Conservation (phyloP, 306 rosid genomes). For the Coriaria nepalensis region DNA sequence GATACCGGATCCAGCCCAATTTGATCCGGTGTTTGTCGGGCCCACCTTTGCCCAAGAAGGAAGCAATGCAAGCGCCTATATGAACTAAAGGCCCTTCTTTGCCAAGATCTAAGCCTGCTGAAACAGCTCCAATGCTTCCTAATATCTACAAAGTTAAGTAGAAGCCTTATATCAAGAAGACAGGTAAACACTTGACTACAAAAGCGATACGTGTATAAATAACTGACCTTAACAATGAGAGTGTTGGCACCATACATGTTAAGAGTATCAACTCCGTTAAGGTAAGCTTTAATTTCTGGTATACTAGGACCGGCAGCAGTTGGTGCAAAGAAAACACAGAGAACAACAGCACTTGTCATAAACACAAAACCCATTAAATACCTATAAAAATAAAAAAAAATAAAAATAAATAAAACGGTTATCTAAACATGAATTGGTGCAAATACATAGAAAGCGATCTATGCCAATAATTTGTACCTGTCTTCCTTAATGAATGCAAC, state of each 20-base stretch:
- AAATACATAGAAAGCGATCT: neutral
- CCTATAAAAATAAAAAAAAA: conserved; percentile 22
- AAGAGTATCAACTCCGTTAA: conserved; percentile 85
- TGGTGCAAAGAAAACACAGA: conserved; percentile 81
- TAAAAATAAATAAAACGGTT: neutral
- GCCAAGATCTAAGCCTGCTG: conserved; percentile 92
- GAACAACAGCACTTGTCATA: conserved; percentile 46
- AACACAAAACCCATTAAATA: conserved; percentile 46
- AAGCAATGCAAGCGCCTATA: conserved; percentile 84
- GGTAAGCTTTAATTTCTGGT: conserved; percentile 92
- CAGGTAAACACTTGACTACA: too few species aligned
- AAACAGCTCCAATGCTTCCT: conserved; percentile 88
- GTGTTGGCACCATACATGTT: conserved; percentile 67
- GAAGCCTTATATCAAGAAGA: neutral
- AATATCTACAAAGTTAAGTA: conserved; percentile 34
- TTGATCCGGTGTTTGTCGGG: conserved; percentile 52
- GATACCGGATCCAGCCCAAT: conserved; percentile 74
- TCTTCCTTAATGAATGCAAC: conserved; percentile 27
- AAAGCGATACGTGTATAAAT: too few species aligned
- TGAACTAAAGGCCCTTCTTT: conserved; percentile 96
- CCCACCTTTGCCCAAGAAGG: conserved; percentile 79
- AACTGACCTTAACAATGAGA: conserved; percentile 65
- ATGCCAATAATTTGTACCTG: conserved; percentile 23
- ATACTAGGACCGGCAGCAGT: conserved; percentile 93
- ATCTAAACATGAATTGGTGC: neutral